Evolutionary conservation across 208 protist genomes (phyloP).

Genomic region (Acanthamoeba sp.): DNA sequence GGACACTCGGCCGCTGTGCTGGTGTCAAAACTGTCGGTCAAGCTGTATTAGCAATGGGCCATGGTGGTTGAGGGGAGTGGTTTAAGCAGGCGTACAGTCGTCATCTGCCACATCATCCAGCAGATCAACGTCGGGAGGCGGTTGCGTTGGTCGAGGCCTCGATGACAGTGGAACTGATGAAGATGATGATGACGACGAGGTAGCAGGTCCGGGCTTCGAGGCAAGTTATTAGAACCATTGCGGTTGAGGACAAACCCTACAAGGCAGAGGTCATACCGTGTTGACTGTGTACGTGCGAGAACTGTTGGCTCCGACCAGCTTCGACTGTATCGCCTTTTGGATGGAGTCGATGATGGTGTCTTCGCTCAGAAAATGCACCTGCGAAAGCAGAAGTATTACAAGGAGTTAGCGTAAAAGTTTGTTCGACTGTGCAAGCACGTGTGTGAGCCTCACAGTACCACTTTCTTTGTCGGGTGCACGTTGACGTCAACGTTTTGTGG

Average conservation of each 20-base stretch:
- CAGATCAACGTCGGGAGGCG: neutral
- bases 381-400: neutral
- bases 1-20: neutral
- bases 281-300: conserved; percentile 79
- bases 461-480: conserved; percentile 98
- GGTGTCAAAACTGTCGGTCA: neutral
- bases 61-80: neutral
- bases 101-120: conserved; percentile 4
- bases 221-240: too few species aligned
- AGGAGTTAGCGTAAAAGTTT: neutral
- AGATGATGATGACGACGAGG: neutral
- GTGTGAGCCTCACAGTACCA: neutral
- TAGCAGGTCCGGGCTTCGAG: neutral
- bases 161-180: neutral
- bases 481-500: conserved; percentile 98
- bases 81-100: neutral
- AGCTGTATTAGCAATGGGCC: neutral
- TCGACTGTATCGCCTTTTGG: conserved; percentile 75
- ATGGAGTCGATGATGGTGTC: conserved; percentile 86
- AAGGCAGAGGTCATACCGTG: too few species aligned
- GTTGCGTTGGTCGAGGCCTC: neutral
- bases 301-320: conserved; percentile 79
- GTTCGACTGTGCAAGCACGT: neutral
- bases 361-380: conserved; percentile 88
- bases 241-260: too few species aligned